Base-by-base conservation (phyloP, 2,329 filamentous ascomycete species). In the Talaromyces funiculosus region DNA sequence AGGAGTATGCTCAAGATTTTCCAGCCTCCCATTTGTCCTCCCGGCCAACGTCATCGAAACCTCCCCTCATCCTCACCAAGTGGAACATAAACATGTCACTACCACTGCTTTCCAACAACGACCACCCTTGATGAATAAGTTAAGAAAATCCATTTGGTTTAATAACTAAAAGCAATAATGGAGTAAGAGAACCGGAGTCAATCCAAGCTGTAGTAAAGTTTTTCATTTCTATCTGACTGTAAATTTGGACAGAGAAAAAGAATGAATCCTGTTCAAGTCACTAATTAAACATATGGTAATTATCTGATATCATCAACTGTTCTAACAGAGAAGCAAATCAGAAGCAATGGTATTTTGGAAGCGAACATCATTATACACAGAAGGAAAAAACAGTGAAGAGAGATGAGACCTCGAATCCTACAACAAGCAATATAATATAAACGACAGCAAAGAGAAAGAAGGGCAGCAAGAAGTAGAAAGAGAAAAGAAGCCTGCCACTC, bases 401-500 rank as follows among this genome's bases (percentile, higher is more conserved):
- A 51, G 26, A 37, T 20, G 12, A 56, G 24, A 59, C 18, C 45
- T 58, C 22, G 29, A 35, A 49, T 49, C 43, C 16, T 51, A 58
- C 35, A 45, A 29, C 43, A 35, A 29, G 22, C n/a, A 59, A 60
- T 20, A 59, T 56, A 59, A 60, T 20, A 59, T 56, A 37, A 38
- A 53, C 45, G 16, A 57, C 53, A 61, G n/a, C 5, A 42, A 26
- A 29, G 53, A 55, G 18, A 37, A 22, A 40, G 42, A 24, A 53
- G 14, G 31, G 12, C 4, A 33, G 22, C 10, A 35, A 33, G 26
- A 35, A 49, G 26, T 24, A 45, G 20, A 26, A 20, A 42, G 7
- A 29, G 18, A 22, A 8, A 7, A 47, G n/a, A 24, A 49, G 31
- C 55, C n/a, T 20, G 42, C 55, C 16, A 38, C 33, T 26, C 43